Conservation (phyloP, 2,329 filamentous ascomycete genomes). For the Fusarium tanahbumbuense region DNA sequence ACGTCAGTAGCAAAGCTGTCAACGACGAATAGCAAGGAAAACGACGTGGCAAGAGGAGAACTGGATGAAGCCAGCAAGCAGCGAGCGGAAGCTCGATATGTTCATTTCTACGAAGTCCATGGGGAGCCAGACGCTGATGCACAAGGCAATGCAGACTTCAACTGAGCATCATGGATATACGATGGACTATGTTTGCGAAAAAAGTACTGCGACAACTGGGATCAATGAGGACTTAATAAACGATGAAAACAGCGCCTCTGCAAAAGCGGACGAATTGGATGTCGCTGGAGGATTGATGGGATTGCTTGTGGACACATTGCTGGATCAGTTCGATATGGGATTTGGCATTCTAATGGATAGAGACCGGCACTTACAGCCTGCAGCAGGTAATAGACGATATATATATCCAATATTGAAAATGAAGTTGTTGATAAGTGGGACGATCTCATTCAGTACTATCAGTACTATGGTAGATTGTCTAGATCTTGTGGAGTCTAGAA, state of each 20-base stretch:
- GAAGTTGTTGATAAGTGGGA: neutral
- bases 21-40: constrained; percentile 59
- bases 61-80: constrained; percentile 63
- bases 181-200: neutral
- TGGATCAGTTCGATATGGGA: neutral
- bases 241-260: constrained; percentile 30
- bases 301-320: constrained; percentile 7
- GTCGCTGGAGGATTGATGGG: constrained; percentile 15
- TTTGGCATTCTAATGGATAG: neutral
- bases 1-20: constrained; percentile 58
- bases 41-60: constrained; percentile 56
- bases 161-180: constrained; percentile 48
- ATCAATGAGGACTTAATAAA: constrained; percentile 31
- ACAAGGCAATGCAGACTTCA: constrained; percentile 64
- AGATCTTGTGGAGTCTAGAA: constrained; percentile 3
- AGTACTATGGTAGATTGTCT: neutral
- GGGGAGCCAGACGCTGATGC: constrained; percentile 59
- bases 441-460: neutral
- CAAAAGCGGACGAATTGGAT: constrained; percentile 25
- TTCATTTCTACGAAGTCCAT: constrained; percentile 66
- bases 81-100: constrained; percentile 64
- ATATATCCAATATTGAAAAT: constrained; percentile 8
- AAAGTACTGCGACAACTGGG: constrained; percentile 19
- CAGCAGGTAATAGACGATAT: constrained; percentile 19
- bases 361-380: neutral